Conservation (phyloP, 495 filamentous ascomycete genomes). For the Penicillium psychrofluorescens region DNA sequence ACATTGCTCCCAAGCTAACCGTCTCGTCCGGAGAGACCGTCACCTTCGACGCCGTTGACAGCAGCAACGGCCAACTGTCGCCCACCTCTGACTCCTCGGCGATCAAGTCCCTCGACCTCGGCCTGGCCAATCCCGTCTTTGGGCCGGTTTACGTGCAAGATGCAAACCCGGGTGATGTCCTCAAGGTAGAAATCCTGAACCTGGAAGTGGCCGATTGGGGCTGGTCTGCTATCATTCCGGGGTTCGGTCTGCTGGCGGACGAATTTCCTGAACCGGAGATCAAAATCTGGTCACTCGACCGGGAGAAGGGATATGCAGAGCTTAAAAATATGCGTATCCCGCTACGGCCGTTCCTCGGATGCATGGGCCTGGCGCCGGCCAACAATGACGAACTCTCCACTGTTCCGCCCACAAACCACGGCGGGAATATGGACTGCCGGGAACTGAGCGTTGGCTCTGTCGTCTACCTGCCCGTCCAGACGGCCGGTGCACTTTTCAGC, state of each 20-base stretch:
- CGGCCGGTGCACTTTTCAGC: conserved; percentile 42
- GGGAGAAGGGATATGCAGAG: conserved; percentile 27
- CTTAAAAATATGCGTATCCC: conserved; percentile 41
- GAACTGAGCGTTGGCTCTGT: conserved; percentile 35
- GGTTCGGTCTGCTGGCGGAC: conserved; percentile 41
- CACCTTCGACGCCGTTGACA: conserved; percentile 42
- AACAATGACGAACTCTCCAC: conserved; percentile 35
- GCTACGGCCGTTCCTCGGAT: conserved; percentile 42
- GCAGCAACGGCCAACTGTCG: conserved; percentile 44
- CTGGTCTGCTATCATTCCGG: conserved; percentile 44
- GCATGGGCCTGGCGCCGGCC: conserved; percentile 43
- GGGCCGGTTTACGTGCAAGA: conserved; percentile 39
- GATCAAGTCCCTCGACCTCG: conserved; percentile 35
- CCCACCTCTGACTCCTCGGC: conserved; percentile 25
- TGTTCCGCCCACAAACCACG: conserved; percentile 43
- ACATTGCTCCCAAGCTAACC: conserved; percentile 36
- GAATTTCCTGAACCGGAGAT: conserved; percentile 36
- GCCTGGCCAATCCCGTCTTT: conserved; percentile 38
- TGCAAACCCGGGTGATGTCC: conserved; percentile 42
- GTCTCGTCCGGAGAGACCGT: conserved; percentile 37
- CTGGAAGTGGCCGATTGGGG: conserved; percentile 40
- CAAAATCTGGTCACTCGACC: conserved; percentile 42
- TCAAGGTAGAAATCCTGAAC: conserved; percentile 39
- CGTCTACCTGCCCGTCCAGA: conserved; percentile 42
- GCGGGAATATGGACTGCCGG: conserved; percentile 46